These are phyloP conservation scores for Gossypium bickii DNA, from an alignment of 345 rosid genomes.

Conservation along the genomic window DNA sequence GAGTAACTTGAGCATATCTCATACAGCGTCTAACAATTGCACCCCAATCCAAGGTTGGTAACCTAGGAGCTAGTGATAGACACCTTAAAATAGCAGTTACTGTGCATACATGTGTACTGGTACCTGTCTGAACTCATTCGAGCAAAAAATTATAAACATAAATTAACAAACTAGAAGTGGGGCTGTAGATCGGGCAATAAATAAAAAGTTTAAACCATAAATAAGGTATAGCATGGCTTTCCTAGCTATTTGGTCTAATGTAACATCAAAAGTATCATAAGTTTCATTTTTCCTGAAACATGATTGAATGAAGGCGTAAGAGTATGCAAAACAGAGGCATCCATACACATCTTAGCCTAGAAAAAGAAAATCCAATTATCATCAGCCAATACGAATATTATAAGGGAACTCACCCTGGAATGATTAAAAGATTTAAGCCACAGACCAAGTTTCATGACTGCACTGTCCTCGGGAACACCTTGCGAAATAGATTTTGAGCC, in stretches of 20 bases:
- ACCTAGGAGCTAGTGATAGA: constrained; percentile 74
- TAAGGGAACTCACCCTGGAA: constrained; percentile 38
- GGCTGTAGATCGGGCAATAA: neutral
- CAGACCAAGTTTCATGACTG: constrained; percentile 61
- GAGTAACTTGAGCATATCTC: constrained; percentile 53
- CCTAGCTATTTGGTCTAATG: constrained; percentile 4
- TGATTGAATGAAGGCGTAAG: neutral
- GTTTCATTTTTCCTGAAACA: neutral
- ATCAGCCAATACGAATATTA: neutral
- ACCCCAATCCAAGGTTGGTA: constrained; percentile 83
- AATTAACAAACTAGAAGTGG: constrained; percentile 1
- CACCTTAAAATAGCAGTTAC: constrained; percentile 58
- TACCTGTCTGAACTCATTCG: constrained; percentile 40
- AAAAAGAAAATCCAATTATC: constrained; percentile 1
- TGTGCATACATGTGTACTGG: constrained; percentile 26
- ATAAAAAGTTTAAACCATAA: neutral
- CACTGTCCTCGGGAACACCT: constrained; percentile 55
- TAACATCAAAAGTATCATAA: neutral
- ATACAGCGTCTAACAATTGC: constrained; percentile 69
- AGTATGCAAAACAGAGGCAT: neutral
- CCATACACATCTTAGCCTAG: neutral
- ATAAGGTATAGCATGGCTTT: neutral
- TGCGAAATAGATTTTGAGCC: constrained; percentile 41
- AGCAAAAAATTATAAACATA: neutral
- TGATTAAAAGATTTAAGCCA: constrained; percentile 52